phyloP scores from a whole-genome alignment of 2,329 filamentous ascomycete species.

The Colletotrichum lupini region DNA sequence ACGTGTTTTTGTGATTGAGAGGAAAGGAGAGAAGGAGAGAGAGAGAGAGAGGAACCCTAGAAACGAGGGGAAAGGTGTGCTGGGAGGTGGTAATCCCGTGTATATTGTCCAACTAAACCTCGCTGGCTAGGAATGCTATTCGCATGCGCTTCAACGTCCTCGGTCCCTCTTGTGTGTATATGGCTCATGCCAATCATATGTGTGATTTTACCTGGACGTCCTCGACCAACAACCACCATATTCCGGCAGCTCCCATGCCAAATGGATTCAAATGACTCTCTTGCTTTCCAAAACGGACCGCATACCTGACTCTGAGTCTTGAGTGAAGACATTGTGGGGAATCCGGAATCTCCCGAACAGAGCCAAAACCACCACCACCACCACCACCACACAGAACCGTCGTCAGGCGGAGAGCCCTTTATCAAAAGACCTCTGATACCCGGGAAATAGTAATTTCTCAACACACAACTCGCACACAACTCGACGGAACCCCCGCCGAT shows the following conservation, averaged over 20 bases:
- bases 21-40: not conserved
- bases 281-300: no score
- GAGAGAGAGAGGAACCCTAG: not conserved
- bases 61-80: conserved; percentile 33
- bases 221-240: not conserved
- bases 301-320: not conserved
- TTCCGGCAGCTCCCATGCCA: not conserved
- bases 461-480: no score
- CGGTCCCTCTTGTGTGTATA: not conserved
- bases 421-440: no score
- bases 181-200: not conserved
- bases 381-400: not conserved
- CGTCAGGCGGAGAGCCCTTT: no score
- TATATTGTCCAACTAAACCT: conserved; percentile 47
- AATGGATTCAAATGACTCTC: not conserved
- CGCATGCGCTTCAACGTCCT: conserved; percentile 12
- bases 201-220: not conserved
- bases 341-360: not conserved
- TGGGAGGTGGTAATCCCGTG: conserved; percentile 46
- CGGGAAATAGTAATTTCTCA: no score
- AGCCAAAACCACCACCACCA: not conserved
- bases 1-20: conserved; percentile 11
- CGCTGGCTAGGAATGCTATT: conserved; percentile 33
- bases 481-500: no score
- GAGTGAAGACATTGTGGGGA: not conserved